Evolutionary conservation across 345 rosid genomes (phyloP).

Genomic region (Eutrema yunnanense): DNA sequence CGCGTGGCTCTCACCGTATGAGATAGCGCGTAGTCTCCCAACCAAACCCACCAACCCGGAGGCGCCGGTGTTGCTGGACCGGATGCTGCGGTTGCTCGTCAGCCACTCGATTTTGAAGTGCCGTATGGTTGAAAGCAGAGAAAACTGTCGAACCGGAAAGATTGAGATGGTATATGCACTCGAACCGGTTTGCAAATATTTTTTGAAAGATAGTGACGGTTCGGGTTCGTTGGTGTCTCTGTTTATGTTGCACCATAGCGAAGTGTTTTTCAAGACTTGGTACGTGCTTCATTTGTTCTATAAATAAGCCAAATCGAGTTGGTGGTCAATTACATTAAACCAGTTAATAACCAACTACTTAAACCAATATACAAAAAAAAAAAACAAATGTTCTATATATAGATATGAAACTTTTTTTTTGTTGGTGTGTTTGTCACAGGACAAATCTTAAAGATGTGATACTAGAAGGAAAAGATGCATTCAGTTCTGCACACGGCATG

Average conservation of each 20-base stretch:
- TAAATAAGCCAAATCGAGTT: no score
- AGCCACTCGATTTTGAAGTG: conserved; percentile 42
- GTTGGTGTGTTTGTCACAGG: conserved; percentile 10
- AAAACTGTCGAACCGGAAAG: not conserved
- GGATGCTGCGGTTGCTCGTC: conserved; percentile 43
- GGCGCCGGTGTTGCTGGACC: conserved; percentile 42
- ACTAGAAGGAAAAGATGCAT: conserved; percentile 49
- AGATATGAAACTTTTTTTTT: not conserved
- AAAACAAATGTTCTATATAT: not conserved
- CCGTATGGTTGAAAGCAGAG: conserved; percentile 12
- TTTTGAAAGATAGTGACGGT: conserved; percentile 17
- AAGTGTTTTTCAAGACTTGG: conserved; percentile 27
- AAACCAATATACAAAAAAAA: not conserved
- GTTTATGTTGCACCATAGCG: conserved; percentile 3
- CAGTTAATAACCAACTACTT: not conserved
- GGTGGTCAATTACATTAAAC: not conserved
- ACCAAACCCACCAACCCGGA: conserved; percentile 36
- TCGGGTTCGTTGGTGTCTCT: conserved; percentile 25
- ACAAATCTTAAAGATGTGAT: conserved; percentile 40
- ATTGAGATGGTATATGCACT: conserved; percentile 14
- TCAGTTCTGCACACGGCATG: conserved; percentile 50
- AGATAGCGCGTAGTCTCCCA: conserved; percentile 34
- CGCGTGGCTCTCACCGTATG: conserved; percentile 38
- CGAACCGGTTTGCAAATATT: conserved; percentile 28
- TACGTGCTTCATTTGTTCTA: not conserved